phyloP scores from a whole-genome alignment of 139 green algal species.

The Asterochloris erici region DNA sequence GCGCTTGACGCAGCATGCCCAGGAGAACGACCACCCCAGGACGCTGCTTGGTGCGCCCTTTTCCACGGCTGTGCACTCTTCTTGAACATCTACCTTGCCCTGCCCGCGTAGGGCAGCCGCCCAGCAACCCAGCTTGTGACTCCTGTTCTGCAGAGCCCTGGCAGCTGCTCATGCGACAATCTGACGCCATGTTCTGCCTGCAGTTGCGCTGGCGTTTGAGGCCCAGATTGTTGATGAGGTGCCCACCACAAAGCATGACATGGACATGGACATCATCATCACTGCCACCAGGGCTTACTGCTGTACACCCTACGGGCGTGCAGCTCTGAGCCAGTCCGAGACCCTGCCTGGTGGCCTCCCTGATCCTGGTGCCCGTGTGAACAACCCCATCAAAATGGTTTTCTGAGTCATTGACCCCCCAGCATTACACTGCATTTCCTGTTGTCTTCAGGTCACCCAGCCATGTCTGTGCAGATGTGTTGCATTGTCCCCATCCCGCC shows the following conservation, averaged over 20 bases:
- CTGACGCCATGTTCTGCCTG: neutral
- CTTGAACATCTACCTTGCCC: neutral
- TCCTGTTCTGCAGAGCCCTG: neutral
- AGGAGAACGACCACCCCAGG: slow-evolving; percentile 10
- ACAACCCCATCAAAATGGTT: too few relatives aligned
- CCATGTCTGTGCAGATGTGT: too few relatives aligned
- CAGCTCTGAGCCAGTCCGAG: neutral
- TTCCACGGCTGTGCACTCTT: neutral
- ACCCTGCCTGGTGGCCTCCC: too few relatives aligned
- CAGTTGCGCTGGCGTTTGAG: slow-evolving; percentile 45
- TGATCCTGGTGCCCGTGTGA: too few relatives aligned
- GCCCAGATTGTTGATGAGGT: slow-evolving; percentile 41
- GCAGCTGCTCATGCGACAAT: neutral
- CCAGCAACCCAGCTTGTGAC: neutral
- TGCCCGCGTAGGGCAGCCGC: neutral
- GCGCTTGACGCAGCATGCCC: slow-evolving; percentile 2
- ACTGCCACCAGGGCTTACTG: slow-evolving; percentile 19
- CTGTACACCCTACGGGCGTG: neutral
- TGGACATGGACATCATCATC: slow-evolving; percentile 38
- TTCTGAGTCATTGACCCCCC: too few relatives aligned
- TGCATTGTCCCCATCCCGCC: too few relatives aligned
- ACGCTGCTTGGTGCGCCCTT: slow-evolving; percentile 37
- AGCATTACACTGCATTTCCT: too few relatives aligned
- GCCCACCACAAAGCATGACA: slow-evolving; percentile 33
- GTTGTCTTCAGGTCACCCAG: too few relatives aligned